Evolutionary conservation across 345 rosid species (phyloP).

Genomic region (Chamaenerion angustifolium): DNA sequence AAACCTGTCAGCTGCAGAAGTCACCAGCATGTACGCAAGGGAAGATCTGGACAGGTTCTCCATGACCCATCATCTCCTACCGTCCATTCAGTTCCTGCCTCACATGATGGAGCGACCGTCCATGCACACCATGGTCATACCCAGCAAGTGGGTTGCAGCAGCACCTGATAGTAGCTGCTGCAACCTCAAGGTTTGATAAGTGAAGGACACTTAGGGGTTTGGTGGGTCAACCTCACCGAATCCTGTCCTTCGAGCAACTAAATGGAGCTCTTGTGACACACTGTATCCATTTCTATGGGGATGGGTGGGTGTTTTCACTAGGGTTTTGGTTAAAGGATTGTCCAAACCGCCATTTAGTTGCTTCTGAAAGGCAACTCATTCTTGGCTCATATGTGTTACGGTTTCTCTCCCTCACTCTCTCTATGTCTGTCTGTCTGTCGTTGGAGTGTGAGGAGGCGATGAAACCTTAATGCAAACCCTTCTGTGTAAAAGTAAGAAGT

Average conservation of each 20-base stretch:
- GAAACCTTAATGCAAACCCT: not conserved
- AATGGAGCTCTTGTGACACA: constrained; percentile 9
- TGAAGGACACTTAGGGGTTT: constrained; percentile 11
- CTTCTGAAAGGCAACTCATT: constrained; percentile 74
- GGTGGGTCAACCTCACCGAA: constrained; percentile 9
- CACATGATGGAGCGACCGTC: constrained; percentile 14
- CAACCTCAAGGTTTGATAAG: constrained; percentile 43
- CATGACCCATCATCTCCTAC: constrained; percentile 19
- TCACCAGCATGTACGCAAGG: constrained; percentile 53
- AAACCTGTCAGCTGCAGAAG: constrained; percentile 52
- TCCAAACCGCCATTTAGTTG: constrained; percentile 32
- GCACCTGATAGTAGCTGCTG: constrained; percentile 23
- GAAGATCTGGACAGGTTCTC: constrained; percentile 18
- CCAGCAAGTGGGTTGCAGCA: constrained; percentile 62
- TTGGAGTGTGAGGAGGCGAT: no score
- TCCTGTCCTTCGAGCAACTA: constrained; percentile 22
- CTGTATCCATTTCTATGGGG: no score
- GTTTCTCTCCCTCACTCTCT: no score
- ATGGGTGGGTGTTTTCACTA: constrained; percentile 1
- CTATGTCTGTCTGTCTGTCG: no score
- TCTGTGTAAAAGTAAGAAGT: not conserved
- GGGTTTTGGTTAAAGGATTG: constrained; percentile 14
- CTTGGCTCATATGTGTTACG: constrained; percentile 48
- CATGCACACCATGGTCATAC: constrained; percentile 29
- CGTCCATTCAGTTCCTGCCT: constrained; percentile 20